Percentiles rank a stretch among this genome's conserved stretches.
Conservation (phyloP, 306 rosid genomes). For the Acacia confusa region DNA sequence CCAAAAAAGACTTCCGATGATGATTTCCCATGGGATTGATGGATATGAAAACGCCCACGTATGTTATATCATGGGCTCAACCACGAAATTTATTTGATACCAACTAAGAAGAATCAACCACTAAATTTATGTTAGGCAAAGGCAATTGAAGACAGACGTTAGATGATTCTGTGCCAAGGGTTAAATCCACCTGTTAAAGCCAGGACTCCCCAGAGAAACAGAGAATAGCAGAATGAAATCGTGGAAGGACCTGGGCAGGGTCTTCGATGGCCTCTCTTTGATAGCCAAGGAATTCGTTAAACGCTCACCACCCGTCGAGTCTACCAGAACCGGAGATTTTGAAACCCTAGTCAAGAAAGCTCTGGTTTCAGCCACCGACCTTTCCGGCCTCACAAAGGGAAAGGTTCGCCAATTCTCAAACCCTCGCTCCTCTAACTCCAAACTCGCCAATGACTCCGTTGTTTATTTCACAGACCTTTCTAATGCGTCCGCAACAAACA, state of each 20-base stretch:
- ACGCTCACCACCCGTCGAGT: slow-evolving; percentile 43
- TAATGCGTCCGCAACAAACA: background rate
- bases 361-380: slow-evolving; percentile 67
- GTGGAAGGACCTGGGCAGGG: slow-evolving; percentile 46
- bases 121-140: background rate
- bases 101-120: background rate
- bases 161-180: background rate
- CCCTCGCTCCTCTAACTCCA: slow-evolving; percentile 23
- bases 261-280: slow-evolving; percentile 65
- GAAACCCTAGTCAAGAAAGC: slow-evolving; percentile 55
- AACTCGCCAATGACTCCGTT: slow-evolving; percentile 42
- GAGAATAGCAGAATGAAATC: slow-evolving; percentile 20
- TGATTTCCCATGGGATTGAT: background rate
- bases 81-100: background rate
- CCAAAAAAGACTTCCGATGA: background rate
- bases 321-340: slow-evolving; percentile 42
- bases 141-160: background rate
- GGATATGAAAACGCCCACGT: slow-evolving; percentile 22
- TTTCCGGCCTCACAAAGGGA: slow-evolving; percentile 82
- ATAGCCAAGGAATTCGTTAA: slow-evolving; percentile 64
- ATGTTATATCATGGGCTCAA: background rate
- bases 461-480: slow-evolving; percentile 47
- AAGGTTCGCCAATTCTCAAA: slow-evolving; percentile 42
- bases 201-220: background rate
- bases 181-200: background rate